Conservation (phyloP, 495 filamentous ascomycete species). For the Pseudomonodictys pantanalensis region DNA sequence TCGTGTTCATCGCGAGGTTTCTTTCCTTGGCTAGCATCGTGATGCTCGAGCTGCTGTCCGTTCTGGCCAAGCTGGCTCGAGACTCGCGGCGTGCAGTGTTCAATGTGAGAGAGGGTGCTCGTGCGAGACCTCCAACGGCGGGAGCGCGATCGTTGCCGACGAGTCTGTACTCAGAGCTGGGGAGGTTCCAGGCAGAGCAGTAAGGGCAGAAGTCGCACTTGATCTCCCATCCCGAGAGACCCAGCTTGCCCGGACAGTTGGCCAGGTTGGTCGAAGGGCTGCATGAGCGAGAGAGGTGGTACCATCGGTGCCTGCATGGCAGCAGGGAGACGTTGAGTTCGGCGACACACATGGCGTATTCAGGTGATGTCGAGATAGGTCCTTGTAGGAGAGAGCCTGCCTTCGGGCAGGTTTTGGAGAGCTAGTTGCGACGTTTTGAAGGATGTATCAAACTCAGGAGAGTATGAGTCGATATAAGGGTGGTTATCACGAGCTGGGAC, state of each 20-base stretch:
- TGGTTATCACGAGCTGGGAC: background rate
- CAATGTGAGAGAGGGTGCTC: constrained; percentile 24
- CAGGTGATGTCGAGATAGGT: constrained; percentile 27
- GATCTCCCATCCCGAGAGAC: constrained; percentile 43
- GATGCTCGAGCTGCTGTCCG: constrained; percentile 36
- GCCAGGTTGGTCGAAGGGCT: constrained; percentile 35
- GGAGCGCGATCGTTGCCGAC: constrained; percentile 34
- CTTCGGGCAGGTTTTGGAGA: constrained; percentile 14
- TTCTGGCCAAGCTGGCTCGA: constrained; percentile 34
- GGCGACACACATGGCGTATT: constrained; percentile 41
- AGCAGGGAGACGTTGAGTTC: constrained; percentile 41
- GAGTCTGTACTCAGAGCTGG: constrained; percentile 35
- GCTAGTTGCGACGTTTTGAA: constrained; percentile 21
- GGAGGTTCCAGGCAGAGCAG: constrained; percentile 34
- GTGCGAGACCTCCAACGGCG: constrained; percentile 28
- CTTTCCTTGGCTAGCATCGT: constrained; percentile 35
- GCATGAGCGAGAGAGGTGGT: constrained; percentile 38
- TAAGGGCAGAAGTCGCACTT: constrained; percentile 43
- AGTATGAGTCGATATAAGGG: background rate
- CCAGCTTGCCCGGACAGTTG: constrained; percentile 38
- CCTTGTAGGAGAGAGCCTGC: constrained; percentile 16
- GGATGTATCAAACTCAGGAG: background rate
- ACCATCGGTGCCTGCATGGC: constrained; percentile 44
- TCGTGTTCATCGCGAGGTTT: constrained; percentile 37
- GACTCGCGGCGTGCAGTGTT: constrained; percentile 26